Base-by-base conservation (phyloP, 352 stramenopile genomes). In the Phytophthora fragariaefolia region DNA sequence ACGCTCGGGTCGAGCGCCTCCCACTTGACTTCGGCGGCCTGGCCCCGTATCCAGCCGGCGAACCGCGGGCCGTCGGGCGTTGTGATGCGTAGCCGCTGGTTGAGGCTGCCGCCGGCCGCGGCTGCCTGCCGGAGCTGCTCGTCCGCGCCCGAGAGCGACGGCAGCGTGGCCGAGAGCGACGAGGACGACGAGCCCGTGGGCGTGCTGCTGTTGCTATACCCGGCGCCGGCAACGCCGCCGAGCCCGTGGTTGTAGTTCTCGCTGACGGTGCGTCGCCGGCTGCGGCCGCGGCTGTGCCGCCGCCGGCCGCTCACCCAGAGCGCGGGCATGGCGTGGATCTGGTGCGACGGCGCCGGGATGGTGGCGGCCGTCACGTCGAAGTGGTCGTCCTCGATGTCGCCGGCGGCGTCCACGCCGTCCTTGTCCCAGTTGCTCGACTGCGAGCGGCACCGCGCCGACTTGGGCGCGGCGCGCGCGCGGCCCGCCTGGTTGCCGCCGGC, bases 1-100 rank as follows among this genome's bases (percentile, higher is more conserved):
- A 95, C 80, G 53, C 72, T 80, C 42, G 80, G 79, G 67, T 95
- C 86, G 2, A 91, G 71, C 28, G 88, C 83, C 42, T 90, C 80
- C 88, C 88, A 96, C 54, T 80, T 74, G 49, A 96, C 87, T 22
- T 92, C 82, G 7, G 87, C 88, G 3, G 86, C 80, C 61, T 92
- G 84, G 22, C 88, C 88, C 20, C 88, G 88, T 28, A 91, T 76
- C 88, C 88, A 96, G 20, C 83, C 83, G 50, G 63, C 59, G 58
- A 87, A 86, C 7, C 63, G 77, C 47, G 74, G 82, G 2, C 69
- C 75, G 20, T 79, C 76, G 24, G 82, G 82, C 40, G 71, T 77
- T 43, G 79, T 63, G 66, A 92, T 87, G 26, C 81, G 79, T 32
- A 90, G 68, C 17, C 82, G 78, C 22, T 80, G 76, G 48, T 76